These are phyloP conservation scores for Pseudogymnoascus destructans DNA, from an alignment of 2,329 filamentous ascomycete species.

Conservation along the genomic window DNA sequence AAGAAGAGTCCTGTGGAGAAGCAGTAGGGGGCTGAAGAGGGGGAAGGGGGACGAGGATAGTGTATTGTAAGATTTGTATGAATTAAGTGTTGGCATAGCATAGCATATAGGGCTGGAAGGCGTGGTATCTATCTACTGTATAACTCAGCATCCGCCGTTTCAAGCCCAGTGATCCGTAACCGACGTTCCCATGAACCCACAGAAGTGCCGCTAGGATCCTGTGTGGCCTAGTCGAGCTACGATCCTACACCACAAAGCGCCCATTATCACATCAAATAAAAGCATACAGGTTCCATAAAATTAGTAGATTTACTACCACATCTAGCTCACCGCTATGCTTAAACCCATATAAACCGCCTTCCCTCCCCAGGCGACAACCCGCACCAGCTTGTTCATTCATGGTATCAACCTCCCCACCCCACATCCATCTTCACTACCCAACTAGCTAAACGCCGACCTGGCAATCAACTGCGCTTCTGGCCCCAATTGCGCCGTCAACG, in stretches of 20 bases:
- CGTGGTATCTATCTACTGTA: constrained; percentile 1
- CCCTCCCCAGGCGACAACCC: background rate
- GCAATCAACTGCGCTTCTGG: constrained; percentile 72
- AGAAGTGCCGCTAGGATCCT: background rate
- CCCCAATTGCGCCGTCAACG: constrained; percentile 61
- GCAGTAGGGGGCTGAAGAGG: background rate
- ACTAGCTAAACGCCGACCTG: constrained; percentile 61
- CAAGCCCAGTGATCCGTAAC: background rate
- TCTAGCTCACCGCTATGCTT: constrained; percentile 2
- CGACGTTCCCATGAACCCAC: background rate
- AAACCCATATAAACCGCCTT: background rate
- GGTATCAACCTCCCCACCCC: constrained; percentile 9
- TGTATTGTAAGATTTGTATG: constrained; percentile 3
- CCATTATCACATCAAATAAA: background rate
- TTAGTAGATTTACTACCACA: constrained; percentile 1
- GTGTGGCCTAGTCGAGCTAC: background rate
- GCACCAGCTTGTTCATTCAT: background rate
- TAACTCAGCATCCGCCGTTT: background rate
- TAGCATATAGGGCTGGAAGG: constrained; percentile 4
- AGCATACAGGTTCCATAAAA: background rate
- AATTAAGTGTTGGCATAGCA: constrained; percentile 3
- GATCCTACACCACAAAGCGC: background rate
- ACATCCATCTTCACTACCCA: background rate
- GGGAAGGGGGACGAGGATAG: background rate
- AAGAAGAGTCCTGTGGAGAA: background rate